phyloP scores from a whole-genome alignment of 192 early-diverging fungal genomes.

The Coemansia sp. region DNA sequence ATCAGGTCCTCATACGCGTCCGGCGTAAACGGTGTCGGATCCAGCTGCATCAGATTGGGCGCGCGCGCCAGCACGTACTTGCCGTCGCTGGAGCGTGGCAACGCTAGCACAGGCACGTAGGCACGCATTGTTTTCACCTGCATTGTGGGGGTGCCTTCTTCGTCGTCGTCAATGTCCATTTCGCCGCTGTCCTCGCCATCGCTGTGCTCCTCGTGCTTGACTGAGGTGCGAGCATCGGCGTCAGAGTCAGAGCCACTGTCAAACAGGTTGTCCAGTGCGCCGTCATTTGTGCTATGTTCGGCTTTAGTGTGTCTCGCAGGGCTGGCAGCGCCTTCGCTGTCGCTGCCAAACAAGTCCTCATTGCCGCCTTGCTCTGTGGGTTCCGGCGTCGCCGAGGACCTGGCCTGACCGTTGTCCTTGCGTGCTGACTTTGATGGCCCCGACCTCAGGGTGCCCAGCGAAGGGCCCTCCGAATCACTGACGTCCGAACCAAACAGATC shows the following conservation, averaged over 20 bases:
- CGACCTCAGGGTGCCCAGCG: constrained; percentile 1
- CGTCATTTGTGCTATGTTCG: constrained; percentile 1
- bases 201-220: neutral
- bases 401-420: neutral
- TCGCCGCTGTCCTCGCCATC: constrained; percentile 8
- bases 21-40: constrained; percentile 36
- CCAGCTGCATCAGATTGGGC: constrained; percentile 47
- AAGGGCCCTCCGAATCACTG: constrained; percentile 30
- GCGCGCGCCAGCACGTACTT: constrained; percentile 33
- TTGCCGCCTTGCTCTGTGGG: neutral
- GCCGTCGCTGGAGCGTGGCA: constrained; percentile 20
- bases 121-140: constrained; percentile 33
- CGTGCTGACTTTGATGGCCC: neutral
- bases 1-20: constrained; percentile 39
- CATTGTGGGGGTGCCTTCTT: constrained; percentile 5
- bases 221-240: neutral
- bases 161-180: constrained; percentile 12
- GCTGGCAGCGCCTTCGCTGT: constrained; percentile 7
- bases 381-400: constrained; percentile 21
- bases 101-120: constrained; percentile 29
- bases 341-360: constrained; percentile 18
- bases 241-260: constrained; percentile 23
- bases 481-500: constrained; percentile 49
- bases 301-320: neutral
- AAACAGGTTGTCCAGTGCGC: constrained; percentile 17